phyloP scores from a whole-genome alignment of 768 basidiomycete genomes.

The Cystobasidium onofrii region DNA sequence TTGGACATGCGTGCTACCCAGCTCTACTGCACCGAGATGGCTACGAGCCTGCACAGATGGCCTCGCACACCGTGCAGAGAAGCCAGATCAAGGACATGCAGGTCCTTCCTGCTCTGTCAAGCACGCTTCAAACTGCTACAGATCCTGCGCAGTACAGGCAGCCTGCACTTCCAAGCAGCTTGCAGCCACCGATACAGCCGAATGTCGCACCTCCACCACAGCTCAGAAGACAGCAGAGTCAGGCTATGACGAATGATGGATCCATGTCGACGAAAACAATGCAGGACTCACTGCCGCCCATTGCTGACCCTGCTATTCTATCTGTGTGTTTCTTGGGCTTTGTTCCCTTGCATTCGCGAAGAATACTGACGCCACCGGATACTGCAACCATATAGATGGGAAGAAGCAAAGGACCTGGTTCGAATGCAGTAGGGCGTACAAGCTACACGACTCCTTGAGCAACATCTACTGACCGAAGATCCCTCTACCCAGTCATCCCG shows the following conservation, averaged over 20 bases:
- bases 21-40: constrained; percentile 7
- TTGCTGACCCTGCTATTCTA: constrained; percentile 24
- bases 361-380: neutral
- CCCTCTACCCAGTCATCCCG: constrained; percentile 2
- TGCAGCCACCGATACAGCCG: constrained; percentile 4
- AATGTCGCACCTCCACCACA: neutral
- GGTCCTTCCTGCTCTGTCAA: neutral
- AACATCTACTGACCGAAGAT: too few species aligned
- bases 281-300: neutral
- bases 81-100: constrained; percentile 22
- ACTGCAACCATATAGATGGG: neutral
- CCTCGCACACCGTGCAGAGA: neutral
- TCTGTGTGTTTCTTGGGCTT: constrained; percentile 16
- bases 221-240: neutral
- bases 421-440: constrained; percentile 10
- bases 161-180: neutral
- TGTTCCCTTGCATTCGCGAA: too few species aligned
- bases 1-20: constrained; percentile 10
- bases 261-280: neutral
- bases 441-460: too few species aligned
- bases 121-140: neutral
- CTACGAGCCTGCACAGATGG: neutral
- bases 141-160: neutral
- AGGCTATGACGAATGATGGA: neutral
- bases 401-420: constrained; percentile 6